Evolutionary conservation across 495 filamentous ascomycete species (phyloP).

Genomic region (Annulohypoxylon moriforme): DNA sequence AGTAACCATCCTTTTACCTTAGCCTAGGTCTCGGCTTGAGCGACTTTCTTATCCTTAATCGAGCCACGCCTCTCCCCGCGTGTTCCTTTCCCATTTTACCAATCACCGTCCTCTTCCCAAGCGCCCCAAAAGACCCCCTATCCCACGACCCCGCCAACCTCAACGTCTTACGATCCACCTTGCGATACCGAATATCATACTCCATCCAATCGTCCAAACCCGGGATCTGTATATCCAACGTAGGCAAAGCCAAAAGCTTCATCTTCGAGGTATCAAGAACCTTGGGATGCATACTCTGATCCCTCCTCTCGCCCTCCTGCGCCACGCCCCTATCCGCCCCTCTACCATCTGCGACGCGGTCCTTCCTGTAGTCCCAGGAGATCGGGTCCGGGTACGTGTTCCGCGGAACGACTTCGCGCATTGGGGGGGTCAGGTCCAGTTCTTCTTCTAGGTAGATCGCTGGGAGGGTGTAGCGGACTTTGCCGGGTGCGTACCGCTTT

Average conservation of each 20-base stretch:
- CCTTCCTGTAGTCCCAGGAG: background rate
- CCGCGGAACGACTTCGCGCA: background rate
- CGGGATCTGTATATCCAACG: slow-evolving; percentile 55
- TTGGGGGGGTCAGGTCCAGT: background rate
- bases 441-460: slow-evolving; percentile 53
- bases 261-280: slow-evolving; percentile 34
- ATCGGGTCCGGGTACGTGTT: slow-evolving; percentile 13
- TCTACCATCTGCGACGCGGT: background rate
- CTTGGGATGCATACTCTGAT: slow-evolving; percentile 7
- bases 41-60: background rate
- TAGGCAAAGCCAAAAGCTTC: slow-evolving; percentile 62
- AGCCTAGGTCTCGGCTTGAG: background rate
- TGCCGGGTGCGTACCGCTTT: slow-evolving; percentile 59
- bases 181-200: slow-evolving; percentile 62
- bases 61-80: background rate
- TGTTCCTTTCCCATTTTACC: background rate
- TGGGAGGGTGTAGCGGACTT: slow-evolving; percentile 66
- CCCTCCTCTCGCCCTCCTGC: background rate
- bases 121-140: slow-evolving; percentile 20
- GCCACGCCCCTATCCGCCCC: background rate
- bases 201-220: slow-evolving; percentile 51
- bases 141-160: slow-evolving; percentile 34
- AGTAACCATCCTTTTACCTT: background rate
- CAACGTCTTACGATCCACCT: slow-evolving; percentile 52
- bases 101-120: background rate